Base-by-base conservation (phyloP, 2,329 filamentous ascomycete species). In the Fusarium pininemorale region DNA sequence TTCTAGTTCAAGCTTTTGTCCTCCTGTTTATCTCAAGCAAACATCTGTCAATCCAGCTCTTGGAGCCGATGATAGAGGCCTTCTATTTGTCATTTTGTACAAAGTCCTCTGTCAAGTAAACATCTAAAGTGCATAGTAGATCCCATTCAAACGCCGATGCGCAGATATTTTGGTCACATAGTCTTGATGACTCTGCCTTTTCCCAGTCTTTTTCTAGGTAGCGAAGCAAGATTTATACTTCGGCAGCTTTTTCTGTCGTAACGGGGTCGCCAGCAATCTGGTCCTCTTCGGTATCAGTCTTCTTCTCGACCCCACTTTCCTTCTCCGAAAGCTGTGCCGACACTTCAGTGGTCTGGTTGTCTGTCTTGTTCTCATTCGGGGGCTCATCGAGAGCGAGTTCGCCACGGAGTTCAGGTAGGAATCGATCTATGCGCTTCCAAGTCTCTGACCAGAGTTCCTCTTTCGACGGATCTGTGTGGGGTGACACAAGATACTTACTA, bases 401-500 rank as follows among this genome's bases (percentile, higher is more conserved):
- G 48, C 82, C 86, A 58, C 86, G 85, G 57, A 92, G 78, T 58
- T 91, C 89, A 0, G 90, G 90, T 59, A 92, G 75, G 80, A 92
- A 92, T 18, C 90, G 85, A 76, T 92, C 90, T 68, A 92, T 89
- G 38, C 90, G 85, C 79, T 91, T 91, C 90, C 87, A 91, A 8
- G 87, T 91, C 80, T 92, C 90, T 20, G 82, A 84, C 89, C 86
- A 92, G 24, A 91, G 84, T 78, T 85, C 86, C 80, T 87, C 87
- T 77, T 88, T 88, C 10, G 83, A 84, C 4, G 86, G 79, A 71
- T 91, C 87, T 75, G 87, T 83, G 72, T 83, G 86, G 18, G 94
- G 94, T 3, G 93, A 89, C 1, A 94, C 91, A 10, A 99, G 89
- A 78, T 94, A 95, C 41, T 93, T 95, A 57, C 93, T 95, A 80